Evolutionary conservation across 2,329 filamentous ascomycete species (phyloP), one percentile per base, ranked within the genome.

Genomic region (Botryotinia convoluta): DNA sequence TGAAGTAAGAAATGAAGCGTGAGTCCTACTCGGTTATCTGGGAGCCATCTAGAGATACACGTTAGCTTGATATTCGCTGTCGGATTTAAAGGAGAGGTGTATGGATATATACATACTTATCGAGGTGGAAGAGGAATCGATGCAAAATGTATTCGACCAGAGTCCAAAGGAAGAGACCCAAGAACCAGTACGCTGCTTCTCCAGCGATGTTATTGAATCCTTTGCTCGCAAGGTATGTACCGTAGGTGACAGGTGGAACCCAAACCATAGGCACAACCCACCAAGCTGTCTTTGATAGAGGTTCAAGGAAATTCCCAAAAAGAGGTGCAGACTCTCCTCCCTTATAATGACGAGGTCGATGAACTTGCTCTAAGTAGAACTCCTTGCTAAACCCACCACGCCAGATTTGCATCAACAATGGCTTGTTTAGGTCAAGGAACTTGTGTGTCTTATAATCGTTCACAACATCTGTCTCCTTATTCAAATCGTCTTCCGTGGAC

Each of bases 251-350:
- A 29, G 86, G 88, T n/a, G 96, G 96, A 60, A 96, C 81, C 96
- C 96, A 99, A 2, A 97, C 74, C 0, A 86, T 86, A 4, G 96
- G 96, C 18, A 99, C 87, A 62, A 97, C 82, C 90, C 92, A 99
- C 96, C 96, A 99, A 1, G 96, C 89, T 3, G 96, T 99, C 86
- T 95, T 92, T 82, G 91, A 95, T 74, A 99, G 85, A n/a, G 96
- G 96, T 84, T 99, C 96, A n/a, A 99, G 86, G 82, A 99, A 97
- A 84, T 99, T 98, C 74, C 96, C 96, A 83, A 99, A 99, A 37
- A 99, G 84, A 32, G 96, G 96, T 54, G 96, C 96, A 10, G 94
- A 98, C 75, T 90, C 90, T 74, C 96, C 96, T 77, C 95, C 95
- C 81, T 91, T 97, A 87, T 98, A 99, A 83, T 99, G 95, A 74